phyloP scores from a whole-genome alignment of 1,284 basidiomycete species.

The Volvariella surrecta region DNA sequence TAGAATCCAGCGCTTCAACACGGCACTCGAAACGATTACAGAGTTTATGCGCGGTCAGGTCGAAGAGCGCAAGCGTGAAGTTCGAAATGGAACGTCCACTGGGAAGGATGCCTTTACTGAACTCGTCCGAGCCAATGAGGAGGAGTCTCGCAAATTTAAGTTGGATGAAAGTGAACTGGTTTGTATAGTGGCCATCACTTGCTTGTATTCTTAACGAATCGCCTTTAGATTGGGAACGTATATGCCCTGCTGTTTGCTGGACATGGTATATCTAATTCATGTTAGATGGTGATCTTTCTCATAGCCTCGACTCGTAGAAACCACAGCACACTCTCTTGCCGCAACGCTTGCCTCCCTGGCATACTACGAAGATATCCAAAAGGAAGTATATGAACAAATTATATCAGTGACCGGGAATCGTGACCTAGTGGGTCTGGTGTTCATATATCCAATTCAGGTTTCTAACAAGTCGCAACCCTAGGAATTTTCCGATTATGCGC shows the following conservation, averaged over 20 bases:
- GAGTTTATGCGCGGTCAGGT: constrained; percentile 36
- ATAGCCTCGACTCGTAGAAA: constrained; percentile 19
- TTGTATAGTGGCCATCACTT: constrained; percentile 7
- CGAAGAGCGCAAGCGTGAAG: constrained; percentile 20
- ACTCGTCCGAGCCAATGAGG: constrained; percentile 41
- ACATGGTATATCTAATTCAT: constrained; percentile 31
- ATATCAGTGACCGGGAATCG: constrained; percentile 20
- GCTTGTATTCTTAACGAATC: no score
- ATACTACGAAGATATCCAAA: constrained; percentile 27
- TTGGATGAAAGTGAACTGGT: constrained; percentile 43
- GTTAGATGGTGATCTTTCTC: background rate
- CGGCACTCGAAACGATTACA: constrained; percentile 20
- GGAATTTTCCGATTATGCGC: constrained; percentile 15
- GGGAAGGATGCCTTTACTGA: constrained; percentile 36
- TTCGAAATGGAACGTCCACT: constrained; percentile 4
- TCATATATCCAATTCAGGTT: background rate
- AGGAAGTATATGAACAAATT: constrained; percentile 29
- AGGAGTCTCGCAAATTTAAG: constrained; percentile 31
- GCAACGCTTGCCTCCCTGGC: constrained; percentile 30
- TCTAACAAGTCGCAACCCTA: constrained; percentile 2
- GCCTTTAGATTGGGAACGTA: constrained; percentile 41
- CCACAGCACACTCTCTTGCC: constrained; percentile 24
- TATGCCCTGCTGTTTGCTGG: constrained; percentile 48
- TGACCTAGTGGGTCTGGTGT: constrained; percentile 17
- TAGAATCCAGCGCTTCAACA: constrained; percentile 11